Evolutionary conservation across 306 rosid genomes (phyloP), one percentile per base, ranked within the genome.

Genomic region (Begonia peltatifolia): DNA sequence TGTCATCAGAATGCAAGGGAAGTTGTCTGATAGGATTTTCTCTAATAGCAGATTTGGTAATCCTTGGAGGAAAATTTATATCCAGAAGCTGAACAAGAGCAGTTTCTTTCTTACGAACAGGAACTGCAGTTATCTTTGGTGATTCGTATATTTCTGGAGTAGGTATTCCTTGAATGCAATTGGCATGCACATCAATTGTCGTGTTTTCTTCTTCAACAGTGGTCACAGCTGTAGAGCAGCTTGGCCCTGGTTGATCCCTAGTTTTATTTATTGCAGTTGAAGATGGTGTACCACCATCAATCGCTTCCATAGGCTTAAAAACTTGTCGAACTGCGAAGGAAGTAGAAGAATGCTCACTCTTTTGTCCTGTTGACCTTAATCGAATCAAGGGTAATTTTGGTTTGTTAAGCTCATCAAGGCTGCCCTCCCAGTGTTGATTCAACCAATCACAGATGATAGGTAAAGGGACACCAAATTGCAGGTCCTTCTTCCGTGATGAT

Each of bases 351-450:
- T 81, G 96, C 62, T 92, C 99, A 55, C 94, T 92, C 68, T 73
- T 92, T 20, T 69, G 87, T 35, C 93, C 93, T 0, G 84, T 42
- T 14, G 99, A 83, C 99, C 86, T 83, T 65, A 92, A 71, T 12
- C 96, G 80, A 30, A 87, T 92, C 57, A 92, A 76, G 2, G 95
- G 99, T 65, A 80, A 58, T 63, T 83, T 87, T 9, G 99, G 99
- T 62, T 92, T 92, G 83, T 81, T 86, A 59, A 92, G 96, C 25
- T 92, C 99, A 46, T 92, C 96, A 35, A 92, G 96, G 69, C 78
- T 87, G 15, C 99, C 99, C 65, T 87, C 99, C 99, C 99, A 92
- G 14, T 92, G 96, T 79, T 92, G 94, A 69, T 92, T 83, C 69
- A 92, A 74, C 99, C 99, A 92, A 74, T 83, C 96, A 68, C 81